These are phyloP conservation scores for Phytophthora lateralis DNA, from an alignment of 352 stramenopile genomes.

Conservation along the genomic window DNA sequence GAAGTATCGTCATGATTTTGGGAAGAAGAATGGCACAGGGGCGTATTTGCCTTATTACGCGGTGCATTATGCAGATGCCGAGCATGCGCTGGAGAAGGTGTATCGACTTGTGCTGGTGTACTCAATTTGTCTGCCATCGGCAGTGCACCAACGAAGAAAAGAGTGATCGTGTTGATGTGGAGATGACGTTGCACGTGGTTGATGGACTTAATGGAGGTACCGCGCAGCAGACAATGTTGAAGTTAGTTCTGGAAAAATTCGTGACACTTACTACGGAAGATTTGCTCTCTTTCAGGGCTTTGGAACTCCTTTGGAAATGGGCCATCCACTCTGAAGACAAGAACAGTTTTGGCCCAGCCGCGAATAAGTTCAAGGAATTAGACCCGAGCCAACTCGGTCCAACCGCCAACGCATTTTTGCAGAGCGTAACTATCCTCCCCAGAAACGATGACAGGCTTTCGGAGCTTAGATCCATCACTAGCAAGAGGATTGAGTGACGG, in stretches of 20 bases:
- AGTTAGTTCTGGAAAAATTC: too few species aligned
- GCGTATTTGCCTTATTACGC: slow-evolving; percentile 16
- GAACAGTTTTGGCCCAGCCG: background rate
- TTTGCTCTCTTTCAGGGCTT: too few species aligned
- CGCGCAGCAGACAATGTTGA: too few species aligned
- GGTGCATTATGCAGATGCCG: slow-evolving; percentile 31
- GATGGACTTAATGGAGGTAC: too few species aligned
- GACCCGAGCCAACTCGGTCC: background rate
- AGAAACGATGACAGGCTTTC: slow-evolving; percentile 1
- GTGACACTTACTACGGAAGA: too few species aligned
- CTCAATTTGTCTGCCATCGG: slow-evolving; percentile 24
- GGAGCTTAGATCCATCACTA: background rate
- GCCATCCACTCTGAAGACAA: slow-evolving; percentile 5
- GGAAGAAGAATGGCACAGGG: background rate
- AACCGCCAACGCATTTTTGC: slow-evolving; percentile 5
- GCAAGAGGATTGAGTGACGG: slow-evolving; percentile 14
- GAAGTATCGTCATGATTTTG: slow-evolving; percentile 5
- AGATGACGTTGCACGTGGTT: too few species aligned
- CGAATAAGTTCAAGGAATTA: slow-evolving; percentile 3
- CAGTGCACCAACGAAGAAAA: background rate
- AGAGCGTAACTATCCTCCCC: background rate
- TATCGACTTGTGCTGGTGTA: slow-evolving; percentile 28
- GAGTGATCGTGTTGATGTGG: too few species aligned
- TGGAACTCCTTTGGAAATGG: slow-evolving; percentile 19
- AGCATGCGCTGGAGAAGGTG: slow-evolving; percentile 19